Conservation (phyloP, 306 rosid genomes). For the Astragalus glycyphyllos region DNA sequence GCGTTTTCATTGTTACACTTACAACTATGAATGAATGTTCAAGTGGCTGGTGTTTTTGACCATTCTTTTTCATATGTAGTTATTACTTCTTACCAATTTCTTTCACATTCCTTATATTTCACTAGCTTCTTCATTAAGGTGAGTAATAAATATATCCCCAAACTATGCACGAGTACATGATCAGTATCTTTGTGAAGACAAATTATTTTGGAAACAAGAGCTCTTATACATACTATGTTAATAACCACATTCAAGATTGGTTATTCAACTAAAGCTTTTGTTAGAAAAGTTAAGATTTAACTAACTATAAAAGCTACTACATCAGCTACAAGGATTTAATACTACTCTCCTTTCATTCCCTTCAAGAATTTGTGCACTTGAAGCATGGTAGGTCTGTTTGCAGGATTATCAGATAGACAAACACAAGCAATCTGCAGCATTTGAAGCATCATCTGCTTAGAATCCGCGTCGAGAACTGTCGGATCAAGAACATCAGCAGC, state of each 20-base stretch:
- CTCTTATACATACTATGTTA: conserved; percentile 21
- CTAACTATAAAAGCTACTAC: conserved; percentile 14
- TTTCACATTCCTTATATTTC: background rate
- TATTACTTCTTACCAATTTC: background rate
- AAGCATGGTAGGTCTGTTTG: conserved; percentile 90
- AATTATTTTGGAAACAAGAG: conserved; percentile 28
- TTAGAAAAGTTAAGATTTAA: conserved; percentile 42
- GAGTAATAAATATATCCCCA: background rate
- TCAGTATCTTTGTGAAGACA: background rate
- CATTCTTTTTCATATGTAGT: background rate
- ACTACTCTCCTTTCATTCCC: conserved; percentile 71
- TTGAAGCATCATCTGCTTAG: conserved; percentile 84
- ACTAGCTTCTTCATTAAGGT: conserved; percentile 1
- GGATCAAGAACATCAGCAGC: conserved; percentile 88
- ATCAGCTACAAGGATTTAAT: conserved; percentile 14
- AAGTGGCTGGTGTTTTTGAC: no score
- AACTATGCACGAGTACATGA: background rate
- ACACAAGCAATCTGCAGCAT: conserved; percentile 79
- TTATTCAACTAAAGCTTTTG: conserved; percentile 27
- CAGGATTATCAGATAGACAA: conserved; percentile 90
- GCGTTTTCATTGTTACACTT: no score
- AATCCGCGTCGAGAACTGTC: conserved; percentile 66
- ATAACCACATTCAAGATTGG: conserved; percentile 32
- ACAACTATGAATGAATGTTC: no score
- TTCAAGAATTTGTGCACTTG: conserved; percentile 79